phyloP scores from a whole-genome alignment of 176 grass and related monocot species.

The Triticum dicoccoides region DNA sequence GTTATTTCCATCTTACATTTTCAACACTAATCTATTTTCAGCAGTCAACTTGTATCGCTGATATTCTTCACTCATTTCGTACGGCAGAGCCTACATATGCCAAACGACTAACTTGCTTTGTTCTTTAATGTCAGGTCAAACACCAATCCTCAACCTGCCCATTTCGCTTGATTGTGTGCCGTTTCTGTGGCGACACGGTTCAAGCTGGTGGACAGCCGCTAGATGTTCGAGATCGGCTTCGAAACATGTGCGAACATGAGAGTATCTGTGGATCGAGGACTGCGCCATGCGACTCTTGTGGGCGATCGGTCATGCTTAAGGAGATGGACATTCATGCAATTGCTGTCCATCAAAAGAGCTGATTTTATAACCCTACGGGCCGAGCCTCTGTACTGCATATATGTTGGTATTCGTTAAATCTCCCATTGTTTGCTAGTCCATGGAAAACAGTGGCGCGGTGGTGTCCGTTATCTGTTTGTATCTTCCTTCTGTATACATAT shows the following conservation, averaged over 20 bases:
- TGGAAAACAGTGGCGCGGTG: not conserved
- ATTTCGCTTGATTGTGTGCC: constrained; percentile 74
- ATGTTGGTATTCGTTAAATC: not conserved
- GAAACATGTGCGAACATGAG: constrained; percentile 81
- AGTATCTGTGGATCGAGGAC: constrained; percentile 94
- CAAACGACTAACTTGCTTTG: constrained; percentile 11
- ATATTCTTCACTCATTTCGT: not conserved
- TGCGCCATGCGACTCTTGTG: constrained; percentile 86
- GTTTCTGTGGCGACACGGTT: constrained; percentile 87
- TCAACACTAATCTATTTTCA: not conserved
- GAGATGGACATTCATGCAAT: constrained; percentile 93
- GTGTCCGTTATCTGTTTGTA: constrained; percentile 18
- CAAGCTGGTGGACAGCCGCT: constrained; percentile 63
- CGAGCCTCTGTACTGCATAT: not conserved
- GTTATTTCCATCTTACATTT: not conserved
- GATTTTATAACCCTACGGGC: constrained; percentile 7
- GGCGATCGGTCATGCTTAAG: constrained; percentile 89
- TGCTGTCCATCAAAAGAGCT: constrained; percentile 93
- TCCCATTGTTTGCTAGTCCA: not conserved
- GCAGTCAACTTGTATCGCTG: not conserved
- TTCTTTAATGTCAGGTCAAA: constrained; percentile 53
- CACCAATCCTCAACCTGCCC: constrained; percentile 77
- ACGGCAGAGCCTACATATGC: not conserved
- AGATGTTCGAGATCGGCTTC: constrained; percentile 63
- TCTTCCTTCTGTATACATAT: not conserved